These are phyloP conservation scores for Lathyrus tuberosus DNA, from an alignment of 306 rosid species.

Conservation along the genomic window DNA sequence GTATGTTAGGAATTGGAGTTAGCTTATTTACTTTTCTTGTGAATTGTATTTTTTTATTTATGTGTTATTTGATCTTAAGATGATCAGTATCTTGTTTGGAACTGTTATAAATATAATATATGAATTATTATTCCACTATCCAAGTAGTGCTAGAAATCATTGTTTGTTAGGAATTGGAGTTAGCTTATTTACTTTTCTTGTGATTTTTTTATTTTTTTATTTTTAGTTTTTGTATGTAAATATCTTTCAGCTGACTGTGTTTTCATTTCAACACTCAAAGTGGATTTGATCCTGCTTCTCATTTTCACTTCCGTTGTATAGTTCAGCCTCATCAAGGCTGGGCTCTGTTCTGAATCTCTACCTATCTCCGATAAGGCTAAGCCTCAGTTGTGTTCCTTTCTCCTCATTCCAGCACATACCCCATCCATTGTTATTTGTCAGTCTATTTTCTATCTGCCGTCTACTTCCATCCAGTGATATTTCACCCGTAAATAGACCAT, in stretches of 20 bases:
- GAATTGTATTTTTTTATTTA: not conserved
- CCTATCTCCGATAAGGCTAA: not conserved
- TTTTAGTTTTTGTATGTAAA: not conserved
- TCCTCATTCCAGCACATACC: not conserved
- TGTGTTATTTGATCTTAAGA: not conserved
- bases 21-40: slow-evolving; percentile 14
- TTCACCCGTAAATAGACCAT: not conserved
- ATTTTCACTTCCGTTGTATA: not conserved
- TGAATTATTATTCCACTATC: not conserved
- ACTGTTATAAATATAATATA: not conserved
- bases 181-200: not conserved
- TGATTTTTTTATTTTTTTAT: not conserved
- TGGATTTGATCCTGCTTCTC: not conserved
- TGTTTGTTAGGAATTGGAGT: not conserved
- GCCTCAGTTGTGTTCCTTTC: not conserved
- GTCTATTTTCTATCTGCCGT: not conserved
- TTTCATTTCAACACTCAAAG: slow-evolving; percentile 7
- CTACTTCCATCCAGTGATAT: not conserved
- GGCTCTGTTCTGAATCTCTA: not conserved
- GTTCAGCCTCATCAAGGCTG: not conserved
- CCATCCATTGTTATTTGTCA: not conserved
- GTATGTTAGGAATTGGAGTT: not conserved
- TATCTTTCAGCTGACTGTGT: not conserved
- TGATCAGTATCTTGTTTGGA: slow-evolving; percentile 1
- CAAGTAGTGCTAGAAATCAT: not conserved